Base-by-base conservation (phyloP, 1,284 basidiomycete genomes). In the Pseudozyma tsukubaensis region DNA sequence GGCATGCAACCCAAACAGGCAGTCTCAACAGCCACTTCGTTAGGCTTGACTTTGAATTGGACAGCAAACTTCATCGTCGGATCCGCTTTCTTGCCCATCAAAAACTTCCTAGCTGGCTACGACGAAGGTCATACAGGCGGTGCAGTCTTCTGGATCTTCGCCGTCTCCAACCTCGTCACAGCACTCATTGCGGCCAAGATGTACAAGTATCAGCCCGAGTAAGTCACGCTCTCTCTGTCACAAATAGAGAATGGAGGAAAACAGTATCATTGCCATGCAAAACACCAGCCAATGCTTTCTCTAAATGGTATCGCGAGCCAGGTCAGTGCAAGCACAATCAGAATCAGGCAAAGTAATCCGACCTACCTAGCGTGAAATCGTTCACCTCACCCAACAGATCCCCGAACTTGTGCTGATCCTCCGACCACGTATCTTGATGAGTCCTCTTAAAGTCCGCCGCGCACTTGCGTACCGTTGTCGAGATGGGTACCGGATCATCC, bases 401-500 rank as follows among this genome's bases (percentile, higher is more conserved):
- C 84, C 95, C 92, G 85, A 99, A 98, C 65, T 89, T 89, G 70
- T 90, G 88, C 85, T 95, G 92, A 85, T 98, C 95, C 78, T 92
- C 92, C 74, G 92, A 91, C 93, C 93, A 94, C 53, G 92, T 94
- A 83, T 94, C 93, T 59, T 62, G 64, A 67, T 83, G 81, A 2
- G 78, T 83, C 40, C 92, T 91, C 85, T 93, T 93, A 84, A 94
- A 94, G 82, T 94, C 92, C 43, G 92, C 92, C 51, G 94, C 94
- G 85, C 91, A 92, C 78, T 91, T 91, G 54, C 93, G 89, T 79
- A 96, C 94, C 7, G 94, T 93, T 4, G 92, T 93, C 24, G 92
- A 92, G 80, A 98, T 93, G 19, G 95, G 95, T 48, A 91, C 91
- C 21, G 95, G 94, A 83, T 95, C 94, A 6, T 94, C 92, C 2